A percentile compares a stretch with the other conserved stretches of the same genome.
These are phyloP conservation scores for Stemphylium beticola DNA, from an alignment of 2,329 filamentous ascomycete species.

Conservation along the genomic window DNA sequence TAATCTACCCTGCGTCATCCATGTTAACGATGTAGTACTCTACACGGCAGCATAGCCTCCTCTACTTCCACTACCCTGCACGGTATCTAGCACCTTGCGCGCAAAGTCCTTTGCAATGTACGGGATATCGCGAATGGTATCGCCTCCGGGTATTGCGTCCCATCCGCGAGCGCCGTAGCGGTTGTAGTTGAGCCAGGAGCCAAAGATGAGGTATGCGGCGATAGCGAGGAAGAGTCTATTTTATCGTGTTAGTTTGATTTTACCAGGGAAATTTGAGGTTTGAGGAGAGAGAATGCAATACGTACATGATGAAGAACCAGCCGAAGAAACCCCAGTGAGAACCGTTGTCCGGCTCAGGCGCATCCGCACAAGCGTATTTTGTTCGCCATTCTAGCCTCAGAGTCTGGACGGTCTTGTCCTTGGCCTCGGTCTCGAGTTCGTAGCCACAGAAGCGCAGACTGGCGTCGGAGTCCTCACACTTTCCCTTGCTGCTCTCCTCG, in stretches of 20 bases:
- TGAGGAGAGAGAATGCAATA: neutral
- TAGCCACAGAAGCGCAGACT: constrained; percentile 82
- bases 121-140: constrained; percentile 88
- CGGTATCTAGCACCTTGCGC: constrained; percentile 77
- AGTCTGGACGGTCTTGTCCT: constrained; percentile 62
- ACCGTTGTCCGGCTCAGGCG: constrained; percentile 53
- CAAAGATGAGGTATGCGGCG: constrained; percentile 93
- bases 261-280: no score
- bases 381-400: constrained; percentile 85
- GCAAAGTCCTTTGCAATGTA: constrained; percentile 91
- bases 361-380: constrained; percentile 74
- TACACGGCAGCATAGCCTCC: constrained; percentile 95
- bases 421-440: constrained; percentile 54
- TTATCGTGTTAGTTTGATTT: neutral
- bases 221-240: constrained; percentile 79
- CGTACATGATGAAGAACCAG: constrained; percentile 93
- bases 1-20: neutral
- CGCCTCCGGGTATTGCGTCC: constrained; percentile 91
- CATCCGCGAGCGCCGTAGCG: constrained; percentile 93
- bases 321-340: constrained; percentile 94
- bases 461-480: constrained; percentile 39
- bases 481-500: constrained; percentile 46
- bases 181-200: constrained; percentile 98
- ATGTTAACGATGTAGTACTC: neutral
- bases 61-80: constrained; percentile 82